These are phyloP conservation scores for Spongospora subterranea DNA, from an alignment of 208 protist genomes.

Conservation along the genomic window DNA sequence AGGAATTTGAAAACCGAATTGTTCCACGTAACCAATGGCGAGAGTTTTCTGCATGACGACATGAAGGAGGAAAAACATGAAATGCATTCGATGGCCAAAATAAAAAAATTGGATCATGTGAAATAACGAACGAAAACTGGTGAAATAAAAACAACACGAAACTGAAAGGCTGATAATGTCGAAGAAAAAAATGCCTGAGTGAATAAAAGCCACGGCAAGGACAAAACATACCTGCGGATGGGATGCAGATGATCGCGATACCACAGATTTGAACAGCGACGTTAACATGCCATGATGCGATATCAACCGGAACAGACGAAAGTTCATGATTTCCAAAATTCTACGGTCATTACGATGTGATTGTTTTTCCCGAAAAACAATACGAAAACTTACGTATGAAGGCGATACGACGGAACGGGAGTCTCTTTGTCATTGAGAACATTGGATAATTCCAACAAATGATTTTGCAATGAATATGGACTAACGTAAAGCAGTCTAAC, in stretches of 20 bases:
- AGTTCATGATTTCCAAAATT: slow-evolving; percentile 5
- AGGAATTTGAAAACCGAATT: no score
- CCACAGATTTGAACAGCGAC: neutral
- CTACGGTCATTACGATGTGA: neutral
- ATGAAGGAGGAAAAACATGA: no score
- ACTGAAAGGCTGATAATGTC: no score
- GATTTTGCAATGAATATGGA: neutral
- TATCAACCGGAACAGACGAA: neutral
- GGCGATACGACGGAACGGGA: neutral
- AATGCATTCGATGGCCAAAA: no score
- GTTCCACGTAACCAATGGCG: no score
- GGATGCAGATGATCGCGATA: neutral
- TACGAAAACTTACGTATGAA: neutral
- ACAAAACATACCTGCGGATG: neutral
- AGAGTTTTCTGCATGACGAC: no score
- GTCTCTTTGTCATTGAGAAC: neutral
- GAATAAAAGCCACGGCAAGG: neutral
- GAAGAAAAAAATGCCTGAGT: no score
- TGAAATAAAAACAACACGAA: no score
- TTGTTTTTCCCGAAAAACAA: slow-evolving; percentile 1
- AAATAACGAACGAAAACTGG: no score
- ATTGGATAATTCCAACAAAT: neutral
- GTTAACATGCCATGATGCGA: neutral
- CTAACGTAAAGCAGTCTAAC: slow-evolving; percentile 23
- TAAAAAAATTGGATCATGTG: no score